Evolutionary conservation across 768 basidiomycete species (phyloP).

Genomic region (Coprinopsis cinerea): DNA sequence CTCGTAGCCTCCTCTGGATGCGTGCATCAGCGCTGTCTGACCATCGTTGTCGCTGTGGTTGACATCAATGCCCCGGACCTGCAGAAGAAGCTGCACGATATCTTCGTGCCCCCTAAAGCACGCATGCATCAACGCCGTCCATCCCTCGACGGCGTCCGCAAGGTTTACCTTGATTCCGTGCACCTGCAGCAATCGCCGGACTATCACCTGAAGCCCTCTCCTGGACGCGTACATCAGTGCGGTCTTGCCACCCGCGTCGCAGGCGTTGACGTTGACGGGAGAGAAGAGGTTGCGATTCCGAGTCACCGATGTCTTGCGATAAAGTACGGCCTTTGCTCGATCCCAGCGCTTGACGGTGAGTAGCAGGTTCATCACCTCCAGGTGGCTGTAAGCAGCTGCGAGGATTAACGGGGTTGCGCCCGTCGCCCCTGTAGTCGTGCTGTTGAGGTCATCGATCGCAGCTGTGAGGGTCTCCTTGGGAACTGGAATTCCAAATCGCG

Average conservation of each 20-base stretch:
- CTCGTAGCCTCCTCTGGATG: not conserved
- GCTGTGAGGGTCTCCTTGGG: too few species aligned
- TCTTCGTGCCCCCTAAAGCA: not conserved
- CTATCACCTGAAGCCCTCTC: not conserved
- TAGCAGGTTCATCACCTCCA: too few species aligned
- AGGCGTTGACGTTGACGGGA: not conserved
- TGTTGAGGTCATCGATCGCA: too few species aligned
- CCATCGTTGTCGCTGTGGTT: not conserved
- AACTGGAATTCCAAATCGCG: too few species aligned
- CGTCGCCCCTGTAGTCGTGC: too few species aligned
- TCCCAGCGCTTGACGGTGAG: too few species aligned
- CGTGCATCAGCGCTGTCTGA: not conserved
- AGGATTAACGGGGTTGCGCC: too few species aligned
- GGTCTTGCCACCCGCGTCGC: not conserved
- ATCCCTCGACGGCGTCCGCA: not conserved
- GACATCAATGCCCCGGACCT: not conserved
- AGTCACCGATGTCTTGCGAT: too few species aligned
- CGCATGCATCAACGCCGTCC: not conserved
- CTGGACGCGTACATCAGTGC: not conserved
- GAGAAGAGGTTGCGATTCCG: too few species aligned
- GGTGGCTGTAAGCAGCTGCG: too few species aligned
- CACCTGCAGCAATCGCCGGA: not conserved
- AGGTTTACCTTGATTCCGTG: not conserved
- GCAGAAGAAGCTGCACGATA: not conserved
- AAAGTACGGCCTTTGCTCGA: too few species aligned